Conservation (phyloP, 1,139 yeast species). For the Lodderomyces oxycetoniae region DNA sequence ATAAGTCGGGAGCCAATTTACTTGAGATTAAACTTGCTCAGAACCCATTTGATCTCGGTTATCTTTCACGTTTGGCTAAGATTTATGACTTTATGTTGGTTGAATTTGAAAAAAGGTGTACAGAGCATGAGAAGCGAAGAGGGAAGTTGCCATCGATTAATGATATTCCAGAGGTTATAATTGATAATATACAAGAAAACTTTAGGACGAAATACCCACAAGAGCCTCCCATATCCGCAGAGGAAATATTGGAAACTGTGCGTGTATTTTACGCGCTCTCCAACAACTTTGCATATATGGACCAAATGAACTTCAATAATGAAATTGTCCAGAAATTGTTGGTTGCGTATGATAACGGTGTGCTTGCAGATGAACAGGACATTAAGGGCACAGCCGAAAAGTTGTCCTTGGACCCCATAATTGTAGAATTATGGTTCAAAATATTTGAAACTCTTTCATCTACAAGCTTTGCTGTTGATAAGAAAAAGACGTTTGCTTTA, state of each 20-base stretch:
- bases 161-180: constrained; percentile 4
- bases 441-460: constrained; percentile 27
- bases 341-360: constrained; percentile 15
- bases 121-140: constrained; percentile 6
- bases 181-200: constrained; percentile 8
- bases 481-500: constrained; percentile 22
- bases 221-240: constrained; percentile 15
- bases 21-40: constrained; percentile 5
- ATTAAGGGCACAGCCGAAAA: constrained; percentile 15
- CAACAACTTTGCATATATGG: constrained; percentile 27
- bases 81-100: constrained; percentile 10
- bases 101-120: constrained; percentile 9
- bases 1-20: constrained; percentile 1
- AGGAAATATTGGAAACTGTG: constrained; percentile 27
- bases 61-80: constrained; percentile 8
- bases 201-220: constrained; percentile 5
- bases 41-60: constrained; percentile 10
- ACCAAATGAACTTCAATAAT: constrained; percentile 28
- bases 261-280: constrained; percentile 29
- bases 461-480: constrained; percentile 27
- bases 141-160: constrained; percentile 1
- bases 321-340: constrained; percentile 23
- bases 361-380: constrained; percentile 12
- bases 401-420: constrained; percentile 15
- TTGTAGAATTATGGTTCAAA: constrained; percentile 30